Percentiles rank a stretch among this genome's conserved stretches.
phyloP scores from a whole-genome alignment of 768 basidiomycete species.

The Amanita muscaria region DNA sequence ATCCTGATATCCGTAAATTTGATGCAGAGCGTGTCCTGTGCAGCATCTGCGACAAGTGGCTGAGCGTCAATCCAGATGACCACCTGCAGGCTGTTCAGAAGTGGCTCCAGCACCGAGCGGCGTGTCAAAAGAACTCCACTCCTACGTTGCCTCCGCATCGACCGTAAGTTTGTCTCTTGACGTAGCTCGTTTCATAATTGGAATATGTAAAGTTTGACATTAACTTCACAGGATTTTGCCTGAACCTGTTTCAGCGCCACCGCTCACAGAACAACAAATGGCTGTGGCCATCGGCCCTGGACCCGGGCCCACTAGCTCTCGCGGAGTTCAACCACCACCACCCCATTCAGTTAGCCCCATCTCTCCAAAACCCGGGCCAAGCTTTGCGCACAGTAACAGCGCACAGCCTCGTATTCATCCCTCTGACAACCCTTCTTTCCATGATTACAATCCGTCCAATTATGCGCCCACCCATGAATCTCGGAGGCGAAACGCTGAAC shows the following conservation, averaged over 20 bases:
- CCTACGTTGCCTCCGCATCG: slow-evolving; percentile 1
- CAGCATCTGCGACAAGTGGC: slow-evolving; percentile 59
- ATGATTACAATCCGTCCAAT: slow-evolving; percentile 49
- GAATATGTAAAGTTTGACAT: no score
- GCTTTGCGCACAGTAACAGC: slow-evolving; percentile 7
- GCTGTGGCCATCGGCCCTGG: slow-evolving; percentile 7
- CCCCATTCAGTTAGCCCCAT: slow-evolving; percentile 20
- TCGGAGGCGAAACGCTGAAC: slow-evolving; percentile 68
- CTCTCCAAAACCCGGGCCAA: slow-evolving; percentile 10
- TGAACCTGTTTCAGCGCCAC: slow-evolving; percentile 3
- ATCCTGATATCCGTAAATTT: slow-evolving; percentile 66
- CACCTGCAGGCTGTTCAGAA: slow-evolving; percentile 51
- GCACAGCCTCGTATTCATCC: slow-evolving; percentile 11
- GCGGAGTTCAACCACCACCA: no score
- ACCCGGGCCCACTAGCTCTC: no score
- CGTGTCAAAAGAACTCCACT: slow-evolving; percentile 33
- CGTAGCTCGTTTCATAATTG: no score
- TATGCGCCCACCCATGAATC: slow-evolving; percentile 56
- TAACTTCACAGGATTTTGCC: not conserved
- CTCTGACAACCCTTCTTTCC: slow-evolving; percentile 29
- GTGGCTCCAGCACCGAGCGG: slow-evolving; percentile 55
- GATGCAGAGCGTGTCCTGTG: slow-evolving; percentile 67
- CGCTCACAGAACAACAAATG: slow-evolving; percentile 9
- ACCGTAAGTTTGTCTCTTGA: slow-evolving; percentile 9
- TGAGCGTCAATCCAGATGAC: slow-evolving; percentile 52